Base-by-base conservation (phyloP, 1,284 basidiomycete genomes). In the Butyriboletus appendiculatus region DNA sequence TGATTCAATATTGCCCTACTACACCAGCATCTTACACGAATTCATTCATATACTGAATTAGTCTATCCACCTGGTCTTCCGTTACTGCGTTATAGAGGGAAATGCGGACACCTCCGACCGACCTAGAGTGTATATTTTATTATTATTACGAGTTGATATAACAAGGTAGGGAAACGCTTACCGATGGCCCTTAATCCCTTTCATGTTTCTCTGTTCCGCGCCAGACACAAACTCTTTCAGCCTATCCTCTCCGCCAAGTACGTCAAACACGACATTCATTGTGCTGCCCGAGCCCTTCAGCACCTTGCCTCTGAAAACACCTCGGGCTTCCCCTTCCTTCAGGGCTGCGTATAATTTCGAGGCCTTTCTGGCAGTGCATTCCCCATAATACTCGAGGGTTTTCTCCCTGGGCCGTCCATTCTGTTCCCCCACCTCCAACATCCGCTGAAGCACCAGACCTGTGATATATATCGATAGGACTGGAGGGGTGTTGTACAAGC, bases 61-160 rank as follows among this genome's bases (percentile, higher is more conserved):
- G 66, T 52, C 71, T 76, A 58, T 89, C 85, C 38, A 68, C 66
- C 33, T 94, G 84, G 55, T 92, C 86, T 59, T 95, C 86, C 2
- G 90, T 90, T 57, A 98, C 81, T 10, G 96, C 96, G 60, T 99
- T 99, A 77, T 99, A 99, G 7, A 99, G 75, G 18, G 94, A 97
- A 5, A 91, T 85, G 16, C 97, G 88, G 53, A 97, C 88, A 15
- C 96, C 88, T 71, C 85, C 87, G 52, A 88, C 81, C n/a, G 84
- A 84, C 55, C 83, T 85, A 59, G 15, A 22, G 38, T 33, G 49
- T 5, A 24, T 22, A 40, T 20, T 20, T 54, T 8, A n/a, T 4
- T 41, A 28, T 24, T 34, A 45, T 22, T 47, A 50, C 48, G 28
- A 45, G n/a, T 35, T 48, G 22, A 47, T 40, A 44, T n/a, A 10